Evolutionary conservation across 2,329 filamentous ascomycete species (phyloP).

Genomic region (Trichoderma asperellum): DNA sequence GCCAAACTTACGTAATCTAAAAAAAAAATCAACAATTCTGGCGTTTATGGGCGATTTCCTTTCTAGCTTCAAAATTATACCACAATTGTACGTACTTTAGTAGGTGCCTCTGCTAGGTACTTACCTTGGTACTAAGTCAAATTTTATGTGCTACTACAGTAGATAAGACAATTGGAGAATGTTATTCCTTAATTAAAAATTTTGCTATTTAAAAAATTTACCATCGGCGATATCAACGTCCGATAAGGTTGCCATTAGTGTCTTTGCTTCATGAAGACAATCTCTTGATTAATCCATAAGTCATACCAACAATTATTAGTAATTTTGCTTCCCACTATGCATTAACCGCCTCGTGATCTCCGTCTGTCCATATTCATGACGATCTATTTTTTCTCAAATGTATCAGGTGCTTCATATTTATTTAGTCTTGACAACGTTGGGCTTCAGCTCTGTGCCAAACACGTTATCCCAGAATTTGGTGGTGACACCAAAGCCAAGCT

Average conservation of each 20-base stretch:
- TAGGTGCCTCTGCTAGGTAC: too few relatives aligned
- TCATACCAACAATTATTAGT: constrained; percentile 6
- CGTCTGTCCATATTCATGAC: background rate
- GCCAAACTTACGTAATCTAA: background rate
- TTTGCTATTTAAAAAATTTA: background rate
- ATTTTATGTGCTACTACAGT: too few relatives aligned
- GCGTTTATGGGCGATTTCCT: background rate
- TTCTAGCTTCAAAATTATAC: too few relatives aligned
- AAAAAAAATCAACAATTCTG: background rate
- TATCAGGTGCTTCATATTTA: constrained; percentile 30
- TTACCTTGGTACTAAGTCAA: too few relatives aligned
- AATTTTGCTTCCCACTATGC: background rate
- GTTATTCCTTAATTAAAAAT: constrained; percentile 9
- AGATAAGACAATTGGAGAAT: too few relatives aligned
- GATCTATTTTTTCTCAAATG: background rate
- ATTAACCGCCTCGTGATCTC: background rate
- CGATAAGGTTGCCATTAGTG: background rate
- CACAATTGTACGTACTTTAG: too few relatives aligned
- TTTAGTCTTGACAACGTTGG: constrained; percentile 41
- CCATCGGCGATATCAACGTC: background rate
- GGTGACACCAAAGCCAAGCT: constrained; percentile 96
- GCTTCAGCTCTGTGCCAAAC: constrained; percentile 81
- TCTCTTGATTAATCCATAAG: constrained; percentile 16
- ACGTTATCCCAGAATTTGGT: constrained; percentile 93
- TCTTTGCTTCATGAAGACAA: background rate